Conservation (phyloP, 768 basidiomycete genomes). For the Boletellus emodensis region DNA sequence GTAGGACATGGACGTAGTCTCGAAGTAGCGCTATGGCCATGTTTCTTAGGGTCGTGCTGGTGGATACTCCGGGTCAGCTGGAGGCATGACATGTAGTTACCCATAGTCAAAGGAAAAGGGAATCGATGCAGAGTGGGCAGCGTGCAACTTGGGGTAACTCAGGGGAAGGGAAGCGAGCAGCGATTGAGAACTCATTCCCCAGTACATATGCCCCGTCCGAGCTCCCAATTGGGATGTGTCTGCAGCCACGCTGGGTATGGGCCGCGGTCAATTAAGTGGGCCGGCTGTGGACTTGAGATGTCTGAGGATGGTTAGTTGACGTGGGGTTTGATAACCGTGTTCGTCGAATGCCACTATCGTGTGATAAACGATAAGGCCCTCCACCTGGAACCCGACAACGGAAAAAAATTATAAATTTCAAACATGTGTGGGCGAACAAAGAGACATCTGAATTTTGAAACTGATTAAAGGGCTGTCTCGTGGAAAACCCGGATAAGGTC, state of each 20-base stretch:
- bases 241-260: background rate
- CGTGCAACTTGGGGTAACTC: background rate
- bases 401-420: constrained; percentile 5
- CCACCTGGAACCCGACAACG: background rate
- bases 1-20: constrained; percentile 25
- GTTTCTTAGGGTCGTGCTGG: constrained; percentile 4
- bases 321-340: constrained; percentile 11
- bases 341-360: constrained; percentile 1
- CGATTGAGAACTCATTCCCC: constrained; percentile 7
- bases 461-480: constrained; percentile 18
- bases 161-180: background rate
- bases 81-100: constrained; percentile 21
- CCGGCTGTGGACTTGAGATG: background rate
- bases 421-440: constrained; percentile 1
- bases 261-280: constrained; percentile 1
- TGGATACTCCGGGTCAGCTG: constrained; percentile 1
- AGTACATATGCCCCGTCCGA: constrained; percentile 12
- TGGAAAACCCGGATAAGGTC: constrained; percentile 55
- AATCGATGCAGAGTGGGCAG: background rate
- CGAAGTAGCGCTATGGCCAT: background rate
- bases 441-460: background rate
- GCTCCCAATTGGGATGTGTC: constrained; percentile 13
- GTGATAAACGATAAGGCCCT: constrained; percentile 12
- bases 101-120: constrained; percentile 17
- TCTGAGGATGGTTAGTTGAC: background rate